phyloP scores from a whole-genome alignment of 495 filamentous ascomycete genomes.

The Hypoxylon subgilvum region DNA sequence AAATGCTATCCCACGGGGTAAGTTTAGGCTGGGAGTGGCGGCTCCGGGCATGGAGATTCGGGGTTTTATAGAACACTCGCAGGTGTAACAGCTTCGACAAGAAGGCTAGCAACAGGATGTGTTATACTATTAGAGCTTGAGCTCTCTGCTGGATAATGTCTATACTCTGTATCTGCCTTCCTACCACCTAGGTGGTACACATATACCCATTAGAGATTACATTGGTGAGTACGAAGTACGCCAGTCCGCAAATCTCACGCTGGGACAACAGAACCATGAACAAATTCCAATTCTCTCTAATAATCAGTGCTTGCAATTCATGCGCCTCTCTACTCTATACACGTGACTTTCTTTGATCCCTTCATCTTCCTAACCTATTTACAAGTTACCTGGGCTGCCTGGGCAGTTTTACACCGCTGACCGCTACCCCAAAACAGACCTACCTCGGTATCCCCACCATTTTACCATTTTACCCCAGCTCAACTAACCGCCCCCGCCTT shows the following conservation, averaged over 20 bases:
- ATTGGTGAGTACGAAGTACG: not conserved
- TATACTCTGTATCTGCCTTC: not conserved
- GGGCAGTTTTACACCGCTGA: too few species aligned
- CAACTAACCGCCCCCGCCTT: constrained; percentile 17
- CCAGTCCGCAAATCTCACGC: too few species aligned
- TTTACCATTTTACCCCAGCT: constrained; percentile 21
- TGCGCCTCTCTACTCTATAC: not conserved
- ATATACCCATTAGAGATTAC: not conserved
- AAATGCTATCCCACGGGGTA: not conserved
- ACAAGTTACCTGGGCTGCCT: too few species aligned
- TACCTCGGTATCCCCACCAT: constrained; percentile 36
- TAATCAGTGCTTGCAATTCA: not conserved
- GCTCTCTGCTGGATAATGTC: constrained; percentile 1
- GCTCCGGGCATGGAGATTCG: not conserved
- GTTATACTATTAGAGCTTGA: constrained; percentile 13
- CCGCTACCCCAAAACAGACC: constrained; percentile 18
- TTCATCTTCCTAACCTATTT: too few species aligned
- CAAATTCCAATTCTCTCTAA: too few species aligned
- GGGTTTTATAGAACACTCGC: constrained; percentile 8
- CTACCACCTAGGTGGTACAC: too few species aligned
- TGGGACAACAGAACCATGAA: too few species aligned
- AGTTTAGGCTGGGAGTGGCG: not conserved
- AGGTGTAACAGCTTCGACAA: not conserved
- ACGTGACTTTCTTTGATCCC: not conserved
- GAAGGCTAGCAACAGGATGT: not conserved